These are phyloP conservation scores for Cytospora mali DNA, from an alignment of 2,329 filamentous ascomycete species.

Conservation along the genomic window DNA sequence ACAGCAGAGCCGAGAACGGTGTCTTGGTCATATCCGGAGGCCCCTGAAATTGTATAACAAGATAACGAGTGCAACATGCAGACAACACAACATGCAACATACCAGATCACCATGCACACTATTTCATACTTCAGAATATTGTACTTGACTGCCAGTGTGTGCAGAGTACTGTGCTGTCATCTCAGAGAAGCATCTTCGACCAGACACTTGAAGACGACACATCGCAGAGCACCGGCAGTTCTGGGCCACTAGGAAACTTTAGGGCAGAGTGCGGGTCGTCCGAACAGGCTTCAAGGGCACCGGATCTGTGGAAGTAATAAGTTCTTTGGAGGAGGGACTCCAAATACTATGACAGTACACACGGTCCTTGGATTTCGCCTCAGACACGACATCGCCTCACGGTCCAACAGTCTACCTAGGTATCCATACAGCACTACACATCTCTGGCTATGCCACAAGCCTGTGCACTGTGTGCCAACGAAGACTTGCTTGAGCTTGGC, in stretches of 20 bases:
- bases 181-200: too few relatives aligned
- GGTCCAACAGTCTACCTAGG: too few relatives aligned
- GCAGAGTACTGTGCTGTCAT: too few relatives aligned
- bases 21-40: constrained; percentile 19
- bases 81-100: neutral
- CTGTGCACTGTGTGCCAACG: neutral
- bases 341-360: too few relatives aligned
- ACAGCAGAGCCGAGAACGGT: neutral
- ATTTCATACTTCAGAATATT: neutral
- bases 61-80: constrained; percentile 10
- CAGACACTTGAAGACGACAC: too few relatives aligned
- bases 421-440: too few relatives aligned
- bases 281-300: neutral
- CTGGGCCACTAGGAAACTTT: neutral
- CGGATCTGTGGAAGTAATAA: neutral
- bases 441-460: too few relatives aligned
- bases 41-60: constrained; percentile 18
- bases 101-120: too few relatives aligned
- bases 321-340: neutral
- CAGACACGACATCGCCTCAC: neutral
- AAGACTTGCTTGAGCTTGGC: too few relatives aligned
- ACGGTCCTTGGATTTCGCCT: neutral
- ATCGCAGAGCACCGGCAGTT: too few relatives aligned
- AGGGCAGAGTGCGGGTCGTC: neutral
- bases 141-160: too few relatives aligned